These are phyloP conservation scores for Tulasnella sp. DNA, from an alignment of 768 basidiomycete genomes.

Conservation along the genomic window DNA sequence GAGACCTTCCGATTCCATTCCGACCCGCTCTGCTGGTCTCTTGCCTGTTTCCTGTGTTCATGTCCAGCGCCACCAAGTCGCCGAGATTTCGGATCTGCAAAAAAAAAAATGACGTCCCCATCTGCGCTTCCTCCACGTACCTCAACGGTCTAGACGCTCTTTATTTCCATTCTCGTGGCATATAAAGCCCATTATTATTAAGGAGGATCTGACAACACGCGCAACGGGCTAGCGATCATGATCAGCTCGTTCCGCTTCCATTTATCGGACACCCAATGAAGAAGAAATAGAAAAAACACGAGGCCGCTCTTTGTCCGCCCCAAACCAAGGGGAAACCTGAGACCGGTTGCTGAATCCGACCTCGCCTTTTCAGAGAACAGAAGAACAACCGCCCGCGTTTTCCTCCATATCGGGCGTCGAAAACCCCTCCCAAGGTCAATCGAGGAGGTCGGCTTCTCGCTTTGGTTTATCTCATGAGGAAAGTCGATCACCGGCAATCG, in stretches of 20 bases:
- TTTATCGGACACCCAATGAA: background rate
- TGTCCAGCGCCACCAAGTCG: background rate
- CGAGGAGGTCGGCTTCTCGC: background rate
- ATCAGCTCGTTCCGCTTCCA: background rate
- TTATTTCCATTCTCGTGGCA: conserved; percentile 5
- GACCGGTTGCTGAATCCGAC: conserved; percentile 2
- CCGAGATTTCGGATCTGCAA: conserved; percentile 2
- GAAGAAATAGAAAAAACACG: conserved; percentile 9
- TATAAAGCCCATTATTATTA: background rate
- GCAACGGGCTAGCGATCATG: background rate
- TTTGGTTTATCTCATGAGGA: background rate
- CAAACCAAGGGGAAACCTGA: background rate
- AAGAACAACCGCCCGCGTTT: background rate
- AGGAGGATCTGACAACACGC: background rate
- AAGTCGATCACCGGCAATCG: background rate
- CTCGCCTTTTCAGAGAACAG: background rate
- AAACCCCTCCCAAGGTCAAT: conserved; percentile 9
- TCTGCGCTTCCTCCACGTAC: background rate
- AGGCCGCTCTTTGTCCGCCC: conserved; percentile 14
- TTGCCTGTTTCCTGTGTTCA: background rate
- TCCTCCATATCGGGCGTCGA: background rate
- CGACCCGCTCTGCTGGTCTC: background rate
- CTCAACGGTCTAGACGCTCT: no score
- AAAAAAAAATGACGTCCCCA: background rate
- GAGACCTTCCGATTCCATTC: background rate